phyloP scores from a whole-genome alignment of 225 moss, liverwort and hornwort genomes.

The Rhytidiadelphus loreus region DNA sequence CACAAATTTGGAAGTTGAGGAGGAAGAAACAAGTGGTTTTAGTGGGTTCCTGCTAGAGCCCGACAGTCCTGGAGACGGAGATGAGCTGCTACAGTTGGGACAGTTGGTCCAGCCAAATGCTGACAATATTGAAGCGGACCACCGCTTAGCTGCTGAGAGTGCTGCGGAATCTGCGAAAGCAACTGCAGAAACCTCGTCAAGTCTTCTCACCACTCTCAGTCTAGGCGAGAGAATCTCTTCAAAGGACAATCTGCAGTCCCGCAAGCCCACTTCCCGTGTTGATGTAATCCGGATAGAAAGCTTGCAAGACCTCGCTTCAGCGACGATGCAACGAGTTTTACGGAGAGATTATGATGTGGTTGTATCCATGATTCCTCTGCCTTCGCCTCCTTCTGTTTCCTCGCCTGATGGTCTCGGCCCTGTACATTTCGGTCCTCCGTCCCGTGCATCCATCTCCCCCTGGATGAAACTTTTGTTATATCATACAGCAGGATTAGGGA shows the following conservation, averaged over 20 bases:
- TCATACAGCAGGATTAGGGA: conserved; percentile 50
- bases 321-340: conserved; percentile 81
- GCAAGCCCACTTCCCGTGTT: conserved; percentile 65
- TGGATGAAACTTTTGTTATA: conserved; percentile 99
- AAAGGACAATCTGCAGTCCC: conserved; percentile 30
- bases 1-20: conserved; percentile 34
- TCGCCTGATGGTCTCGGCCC: conserved; percentile 82
- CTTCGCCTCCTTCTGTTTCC: conserved; percentile 83
- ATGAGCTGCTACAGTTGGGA: conserved; percentile 6
- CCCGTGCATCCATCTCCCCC: conserved; percentile 2
- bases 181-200: neutral
- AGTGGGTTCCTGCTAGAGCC: conserved; percentile 61
- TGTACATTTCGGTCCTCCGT: conserved; percentile 96
- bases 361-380: conserved; percentile 96
- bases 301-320: conserved; percentile 80
- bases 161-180: neutral
- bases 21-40: conserved; percentile 19
- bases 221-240: conserved; percentile 23
- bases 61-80: conserved; percentile 23
- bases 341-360: conserved; percentile 93
- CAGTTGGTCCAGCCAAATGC: neutral
- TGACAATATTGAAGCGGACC: conserved; percentile 26
- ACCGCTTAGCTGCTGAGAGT: conserved; percentile 12
- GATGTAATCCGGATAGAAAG: conserved; percentile 97
- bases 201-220: conserved; percentile 17